phyloP scores from a whole-genome alignment of 208 protist genomes.

The Crithidia sp. region DNA sequence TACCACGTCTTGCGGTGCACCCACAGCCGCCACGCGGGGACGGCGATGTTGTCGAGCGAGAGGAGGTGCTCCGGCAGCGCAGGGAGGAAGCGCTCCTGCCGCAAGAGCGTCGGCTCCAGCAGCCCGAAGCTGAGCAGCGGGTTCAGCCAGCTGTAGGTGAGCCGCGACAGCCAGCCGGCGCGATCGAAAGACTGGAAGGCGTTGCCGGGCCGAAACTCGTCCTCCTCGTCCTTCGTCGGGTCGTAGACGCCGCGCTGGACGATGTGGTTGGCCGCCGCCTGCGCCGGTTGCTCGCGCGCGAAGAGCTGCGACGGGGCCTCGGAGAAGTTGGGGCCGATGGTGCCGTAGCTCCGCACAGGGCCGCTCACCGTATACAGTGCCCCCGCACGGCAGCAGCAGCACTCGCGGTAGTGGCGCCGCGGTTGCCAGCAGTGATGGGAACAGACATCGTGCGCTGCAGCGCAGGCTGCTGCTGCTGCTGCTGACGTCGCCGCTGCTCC shows the following conservation, averaged over 20 bases:
- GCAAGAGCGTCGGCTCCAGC: conserved; percentile 60
- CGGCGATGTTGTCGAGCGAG: conserved; percentile 51
- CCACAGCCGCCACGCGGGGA: conserved; percentile 65
- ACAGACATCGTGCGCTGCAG: conserved; percentile 3
- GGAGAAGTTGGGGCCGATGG: conserved; percentile 27
- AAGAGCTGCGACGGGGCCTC: conserved; percentile 20
- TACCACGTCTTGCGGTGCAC: conserved; percentile 59
- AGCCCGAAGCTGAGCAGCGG: conserved; percentile 59
- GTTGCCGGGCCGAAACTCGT: conserved; percentile 73
- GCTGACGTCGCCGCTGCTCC: not conserved
- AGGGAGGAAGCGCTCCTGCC: conserved; percentile 66
- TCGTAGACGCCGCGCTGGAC: conserved; percentile 47
- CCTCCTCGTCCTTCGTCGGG: conserved; percentile 48
- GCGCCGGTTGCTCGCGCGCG: conserved; percentile 1
- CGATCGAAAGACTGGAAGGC: conserved; percentile 60
- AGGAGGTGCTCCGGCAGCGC: conserved; percentile 56
- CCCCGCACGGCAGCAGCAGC: no score
- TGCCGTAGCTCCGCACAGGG: conserved; percentile 17
- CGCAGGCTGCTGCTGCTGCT: not conserved
- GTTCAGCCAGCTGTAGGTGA: conserved; percentile 74
- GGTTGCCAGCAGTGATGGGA: not conserved
- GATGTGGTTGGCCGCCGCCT: conserved; percentile 23
- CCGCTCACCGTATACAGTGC: no score
- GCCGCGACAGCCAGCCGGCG: conserved; percentile 37
- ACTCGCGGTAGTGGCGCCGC: no score